A percentile compares a stretch with the other conserved stretches of the same genome.
Evolutionary conservation across 805 yeast species (phyloP).

Genomic region (Cyberlindnera misumaiensis): DNA sequence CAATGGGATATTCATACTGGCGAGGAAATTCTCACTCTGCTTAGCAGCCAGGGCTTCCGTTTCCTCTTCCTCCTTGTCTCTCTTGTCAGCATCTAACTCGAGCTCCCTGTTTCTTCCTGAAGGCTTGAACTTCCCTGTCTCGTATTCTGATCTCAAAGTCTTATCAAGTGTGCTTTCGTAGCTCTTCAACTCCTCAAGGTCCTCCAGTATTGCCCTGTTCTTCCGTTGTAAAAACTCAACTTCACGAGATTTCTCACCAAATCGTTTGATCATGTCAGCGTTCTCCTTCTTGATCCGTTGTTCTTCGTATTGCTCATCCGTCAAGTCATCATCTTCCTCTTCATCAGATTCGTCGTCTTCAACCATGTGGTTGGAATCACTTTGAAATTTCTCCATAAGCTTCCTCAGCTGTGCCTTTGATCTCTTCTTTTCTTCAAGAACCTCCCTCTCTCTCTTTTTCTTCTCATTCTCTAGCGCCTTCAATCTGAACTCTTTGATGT

Average conservation of each 20-base stretch:
- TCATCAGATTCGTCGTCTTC: slow-evolving; percentile 20
- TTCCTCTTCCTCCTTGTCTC: slow-evolving; percentile 32
- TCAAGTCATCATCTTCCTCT: slow-evolving; percentile 22
- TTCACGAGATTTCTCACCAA: slow-evolving; percentile 13
- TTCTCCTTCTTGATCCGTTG: slow-evolving; percentile 21
- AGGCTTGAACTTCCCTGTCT: slow-evolving; percentile 13
- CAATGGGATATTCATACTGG: slow-evolving; percentile 14
- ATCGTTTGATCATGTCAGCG: slow-evolving; percentile 15
- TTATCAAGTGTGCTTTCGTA: slow-evolving; percentile 36
- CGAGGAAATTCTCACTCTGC: slow-evolving; percentile 13
- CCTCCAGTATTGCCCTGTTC: slow-evolving; percentile 16
- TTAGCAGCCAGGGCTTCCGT: slow-evolving; percentile 18
- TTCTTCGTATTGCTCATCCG: slow-evolving; percentile 28
- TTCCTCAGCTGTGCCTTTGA: slow-evolving; percentile 41
- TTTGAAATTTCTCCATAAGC: slow-evolving; percentile 35
- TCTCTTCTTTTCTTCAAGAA: slow-evolving; percentile 40
- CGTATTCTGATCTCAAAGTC: slow-evolving; percentile 14
- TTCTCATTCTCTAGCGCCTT: slow-evolving; percentile 47
- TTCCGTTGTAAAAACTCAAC: slow-evolving; percentile 10
- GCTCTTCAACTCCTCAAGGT: slow-evolving; percentile 19
- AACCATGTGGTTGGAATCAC: slow-evolving; percentile 14
- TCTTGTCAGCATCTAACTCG: slow-evolving; percentile 39
- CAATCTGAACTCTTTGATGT: slow-evolving; percentile 50
- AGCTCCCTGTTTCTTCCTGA: slow-evolving; percentile 17
- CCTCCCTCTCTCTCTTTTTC: slow-evolving; percentile 42